Conservation (phyloP, 306 rosid species). For the Cicer bijugum region DNA sequence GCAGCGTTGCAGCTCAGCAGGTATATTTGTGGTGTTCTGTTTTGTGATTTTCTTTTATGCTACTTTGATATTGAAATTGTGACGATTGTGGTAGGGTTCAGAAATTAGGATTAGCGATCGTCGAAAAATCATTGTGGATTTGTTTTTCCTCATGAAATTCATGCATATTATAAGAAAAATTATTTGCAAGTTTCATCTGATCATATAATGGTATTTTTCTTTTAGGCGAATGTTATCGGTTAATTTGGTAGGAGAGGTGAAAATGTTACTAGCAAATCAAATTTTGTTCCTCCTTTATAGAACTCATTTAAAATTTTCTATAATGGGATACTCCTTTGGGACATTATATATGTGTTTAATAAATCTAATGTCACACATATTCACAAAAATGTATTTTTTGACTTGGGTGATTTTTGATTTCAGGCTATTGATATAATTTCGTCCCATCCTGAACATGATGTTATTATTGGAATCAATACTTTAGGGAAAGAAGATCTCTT, state of each 20-base stretch:
- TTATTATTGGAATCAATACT: constrained; percentile 69
- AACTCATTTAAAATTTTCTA: too few relatives aligned
- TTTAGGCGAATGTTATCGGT: too few relatives aligned
- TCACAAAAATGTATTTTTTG: neutral
- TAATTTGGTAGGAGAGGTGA: too few relatives aligned
- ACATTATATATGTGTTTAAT: too few relatives aligned
- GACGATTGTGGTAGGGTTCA: neutral
- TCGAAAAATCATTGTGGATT: neutral
- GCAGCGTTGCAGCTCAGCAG: constrained; percentile 62
- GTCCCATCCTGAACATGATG: constrained; percentile 72
- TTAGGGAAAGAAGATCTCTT: constrained; percentile 79
- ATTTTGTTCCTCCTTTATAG: too few relatives aligned
- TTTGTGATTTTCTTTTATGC: neutral
- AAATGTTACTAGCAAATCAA: too few relatives aligned
- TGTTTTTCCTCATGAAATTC: neutral
- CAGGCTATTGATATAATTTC: constrained; percentile 66
- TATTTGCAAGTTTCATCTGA: neutral
- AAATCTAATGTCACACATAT: too few relatives aligned
- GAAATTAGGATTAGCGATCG: neutral
- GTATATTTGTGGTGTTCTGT: constrained; percentile 37
- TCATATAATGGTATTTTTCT: too few relatives aligned
- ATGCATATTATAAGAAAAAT: too few relatives aligned
- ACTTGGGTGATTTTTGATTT: constrained; percentile 36
- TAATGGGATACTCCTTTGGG: too few relatives aligned
- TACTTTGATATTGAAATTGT: neutral